Evolutionary conservation across 2,329 filamentous ascomycete genomes (phyloP).

Genomic region (Fonsecaea pedrosoi): DNA sequence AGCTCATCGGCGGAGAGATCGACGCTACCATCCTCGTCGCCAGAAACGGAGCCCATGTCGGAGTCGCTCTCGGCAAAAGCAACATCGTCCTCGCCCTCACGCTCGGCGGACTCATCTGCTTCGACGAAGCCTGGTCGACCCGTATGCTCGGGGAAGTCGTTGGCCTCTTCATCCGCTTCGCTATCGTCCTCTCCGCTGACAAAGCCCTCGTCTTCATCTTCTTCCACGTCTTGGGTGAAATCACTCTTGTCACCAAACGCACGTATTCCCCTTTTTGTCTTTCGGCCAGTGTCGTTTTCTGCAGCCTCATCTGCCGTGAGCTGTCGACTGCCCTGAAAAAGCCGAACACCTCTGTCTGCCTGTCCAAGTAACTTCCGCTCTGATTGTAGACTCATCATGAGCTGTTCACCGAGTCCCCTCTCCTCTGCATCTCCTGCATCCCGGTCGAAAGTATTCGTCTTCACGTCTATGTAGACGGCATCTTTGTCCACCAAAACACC

Average conservation of each 20-base stretch:
- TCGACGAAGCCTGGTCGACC: slow-evolving; percentile 52
- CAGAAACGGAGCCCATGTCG: slow-evolving; percentile 86
- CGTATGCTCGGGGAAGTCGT: slow-evolving; percentile 51
- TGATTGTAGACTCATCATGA: slow-evolving; percentile 87
- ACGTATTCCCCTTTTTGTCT: slow-evolving; percentile 59
- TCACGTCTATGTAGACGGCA: slow-evolving; percentile 85
- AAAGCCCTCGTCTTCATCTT: slow-evolving; percentile 61
- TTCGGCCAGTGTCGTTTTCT: slow-evolving; percentile 65
- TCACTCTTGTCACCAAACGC: slow-evolving; percentile 58
- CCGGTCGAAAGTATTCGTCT: slow-evolving; percentile 72
- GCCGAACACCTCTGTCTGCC: slow-evolving; percentile 78
- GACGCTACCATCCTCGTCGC: slow-evolving; percentile 62
- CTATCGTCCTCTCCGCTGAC: slow-evolving; percentile 64
- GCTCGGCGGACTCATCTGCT: slow-evolving; percentile 60
- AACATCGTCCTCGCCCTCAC: slow-evolving; percentile 71
- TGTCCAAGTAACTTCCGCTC: slow-evolving; percentile 83
- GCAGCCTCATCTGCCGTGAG: slow-evolving; percentile 59
- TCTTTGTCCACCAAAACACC: slow-evolving; percentile 96
- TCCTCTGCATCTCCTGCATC: slow-evolving; percentile 70
- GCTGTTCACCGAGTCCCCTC: slow-evolving; percentile 90
- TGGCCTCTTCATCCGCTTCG: slow-evolving; percentile 51
- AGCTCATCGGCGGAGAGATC: slow-evolving; percentile 61
- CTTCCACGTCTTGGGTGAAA: slow-evolving; percentile 60
- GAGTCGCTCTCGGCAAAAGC: slow-evolving; percentile 97
- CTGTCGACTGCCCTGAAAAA: slow-evolving; percentile 78